These are phyloP conservation scores for Leptographium procerum DNA, from an alignment of 2,329 filamentous ascomycete genomes.

Conservation along the genomic window DNA sequence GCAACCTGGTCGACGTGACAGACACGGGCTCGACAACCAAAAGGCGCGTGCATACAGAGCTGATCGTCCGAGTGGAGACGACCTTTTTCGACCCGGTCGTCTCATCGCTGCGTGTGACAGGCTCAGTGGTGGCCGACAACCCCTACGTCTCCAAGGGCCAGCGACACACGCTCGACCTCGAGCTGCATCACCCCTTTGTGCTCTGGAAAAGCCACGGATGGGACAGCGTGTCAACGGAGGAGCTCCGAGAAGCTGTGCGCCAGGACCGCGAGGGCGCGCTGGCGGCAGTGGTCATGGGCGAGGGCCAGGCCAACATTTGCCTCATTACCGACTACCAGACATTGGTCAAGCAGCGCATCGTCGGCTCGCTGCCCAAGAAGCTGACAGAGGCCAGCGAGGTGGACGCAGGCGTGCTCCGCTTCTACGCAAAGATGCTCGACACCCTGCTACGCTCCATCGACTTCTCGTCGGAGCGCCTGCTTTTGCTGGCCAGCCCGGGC, in stretches of 20 bases:
- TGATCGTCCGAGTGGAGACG: constrained; percentile 44
- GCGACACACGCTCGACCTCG: constrained; percentile 62
- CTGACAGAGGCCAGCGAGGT: constrained; percentile 52
- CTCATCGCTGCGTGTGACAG: constrained; percentile 44
- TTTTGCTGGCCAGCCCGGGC: constrained; percentile 80
- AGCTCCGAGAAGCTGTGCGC: constrained; percentile 67
- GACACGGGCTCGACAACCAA: constrained; percentile 34
- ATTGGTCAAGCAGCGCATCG: constrained; percentile 58
- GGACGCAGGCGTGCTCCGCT: constrained; percentile 60
- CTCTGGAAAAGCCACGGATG: constrained; percentile 76
- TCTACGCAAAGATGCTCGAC: constrained; percentile 66
- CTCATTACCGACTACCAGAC: constrained; percentile 73
- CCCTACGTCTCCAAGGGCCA: constrained; percentile 40
- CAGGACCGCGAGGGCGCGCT: constrained; percentile 71
- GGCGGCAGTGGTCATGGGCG: constrained; percentile 88
- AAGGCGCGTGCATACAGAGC: constrained; percentile 43
- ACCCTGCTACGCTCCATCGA: constrained; percentile 71
- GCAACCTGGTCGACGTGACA: constrained; percentile 39
- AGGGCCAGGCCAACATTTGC: constrained; percentile 73
- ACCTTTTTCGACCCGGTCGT: constrained; percentile 47
- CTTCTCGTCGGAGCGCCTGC: constrained; percentile 54
- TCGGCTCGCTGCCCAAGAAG: constrained; percentile 57
- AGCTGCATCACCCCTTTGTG: constrained; percentile 78
- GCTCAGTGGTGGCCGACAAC: constrained; percentile 42
- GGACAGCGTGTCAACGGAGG: constrained; percentile 78